Conservation (phyloP, 1,139 yeast genomes). For the Hemisphaericaspora xylanilytica region DNA sequence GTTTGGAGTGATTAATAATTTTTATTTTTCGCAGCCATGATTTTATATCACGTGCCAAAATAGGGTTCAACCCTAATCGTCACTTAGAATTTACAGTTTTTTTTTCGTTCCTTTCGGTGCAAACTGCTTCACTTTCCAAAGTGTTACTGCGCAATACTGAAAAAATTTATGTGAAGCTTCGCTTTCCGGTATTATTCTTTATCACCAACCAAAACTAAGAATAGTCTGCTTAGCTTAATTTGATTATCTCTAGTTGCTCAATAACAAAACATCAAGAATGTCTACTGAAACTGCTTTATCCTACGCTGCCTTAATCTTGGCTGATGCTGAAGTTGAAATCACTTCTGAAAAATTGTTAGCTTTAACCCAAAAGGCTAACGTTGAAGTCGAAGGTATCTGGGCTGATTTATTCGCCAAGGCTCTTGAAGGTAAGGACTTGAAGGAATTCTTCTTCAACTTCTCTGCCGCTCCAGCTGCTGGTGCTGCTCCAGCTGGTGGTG, state of each 20-base stretch:
- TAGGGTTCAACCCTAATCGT: background rate
- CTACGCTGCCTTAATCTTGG: conserved; percentile 85
- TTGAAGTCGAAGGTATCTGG: conserved; percentile 62
- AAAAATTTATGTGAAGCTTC: conserved; percentile 2
- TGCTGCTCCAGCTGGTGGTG: conserved; percentile 57
- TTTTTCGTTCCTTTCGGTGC: background rate
- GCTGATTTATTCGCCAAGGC: conserved; percentile 82
- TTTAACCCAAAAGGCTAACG: conserved; percentile 52
- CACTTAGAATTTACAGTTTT: too few species aligned
- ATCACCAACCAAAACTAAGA: conserved; percentile 37
- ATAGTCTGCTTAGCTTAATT: conserved; percentile 68
- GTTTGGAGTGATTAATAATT: background rate
- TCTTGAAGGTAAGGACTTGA: conserved; percentile 72
- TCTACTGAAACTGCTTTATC: conserved; percentile 82
- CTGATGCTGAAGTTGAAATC: conserved; percentile 80
- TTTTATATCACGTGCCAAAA: background rate
- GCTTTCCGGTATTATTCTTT: background rate
- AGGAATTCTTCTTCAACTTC: conserved; percentile 74
- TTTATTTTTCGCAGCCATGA: background rate
- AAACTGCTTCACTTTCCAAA: background rate
- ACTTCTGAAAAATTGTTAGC: conserved; percentile 72
- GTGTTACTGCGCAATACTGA: conserved; percentile 1
- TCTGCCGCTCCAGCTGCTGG: conserved; percentile 68
- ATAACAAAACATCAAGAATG: conserved; percentile 39
- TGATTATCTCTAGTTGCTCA: conserved; percentile 44